These are phyloP conservation scores for Aspergillus sp. DNA, from an alignment of 2,329 filamentous ascomycete species.

Conservation along the genomic window DNA sequence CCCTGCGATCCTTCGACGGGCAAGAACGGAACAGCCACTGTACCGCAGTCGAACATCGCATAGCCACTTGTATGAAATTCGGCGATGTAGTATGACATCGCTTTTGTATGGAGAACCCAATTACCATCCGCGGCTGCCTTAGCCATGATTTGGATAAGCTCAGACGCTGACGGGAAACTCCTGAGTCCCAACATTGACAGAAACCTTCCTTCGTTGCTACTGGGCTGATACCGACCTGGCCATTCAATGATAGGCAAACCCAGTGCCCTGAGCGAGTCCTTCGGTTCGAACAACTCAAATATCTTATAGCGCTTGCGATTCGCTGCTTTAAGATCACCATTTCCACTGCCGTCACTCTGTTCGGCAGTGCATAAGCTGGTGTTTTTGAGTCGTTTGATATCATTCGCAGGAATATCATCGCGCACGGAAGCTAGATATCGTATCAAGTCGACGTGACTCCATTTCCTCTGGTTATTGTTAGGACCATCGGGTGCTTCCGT, in stretches of 20 bases:
- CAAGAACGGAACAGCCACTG: slow-evolving; percentile 63
- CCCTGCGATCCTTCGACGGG: slow-evolving; percentile 68
- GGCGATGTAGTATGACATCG: slow-evolving; percentile 79
- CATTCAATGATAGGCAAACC: slow-evolving; percentile 78
- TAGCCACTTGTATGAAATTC: slow-evolving; percentile 81
- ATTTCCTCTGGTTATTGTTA: slow-evolving; percentile 58
- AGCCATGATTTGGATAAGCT: slow-evolving; percentile 77
- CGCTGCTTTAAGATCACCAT: slow-evolving; percentile 55
- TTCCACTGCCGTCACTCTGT: slow-evolving; percentile 40
- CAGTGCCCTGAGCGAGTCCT: slow-evolving; percentile 67
- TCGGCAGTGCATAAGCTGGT: slow-evolving; percentile 84
- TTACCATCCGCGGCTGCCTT: slow-evolving; percentile 58
- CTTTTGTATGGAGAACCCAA: slow-evolving; percentile 61
- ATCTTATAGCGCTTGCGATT: slow-evolving; percentile 66
- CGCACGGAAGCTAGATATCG: slow-evolving; percentile 90
- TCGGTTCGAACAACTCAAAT: slow-evolving; percentile 79
- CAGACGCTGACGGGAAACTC: slow-evolving; percentile 68
- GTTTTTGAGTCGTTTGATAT: slow-evolving; percentile 74
- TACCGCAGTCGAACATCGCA: slow-evolving; percentile 60
- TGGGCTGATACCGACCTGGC: slow-evolving; percentile 70
- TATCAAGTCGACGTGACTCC: slow-evolving; percentile 93
- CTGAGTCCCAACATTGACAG: slow-evolving; percentile 72
- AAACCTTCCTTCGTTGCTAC: slow-evolving; percentile 73
- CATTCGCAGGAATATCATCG: slow-evolving; percentile 80
- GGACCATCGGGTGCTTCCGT: slow-evolving; percentile 49